These are phyloP conservation scores for Nicotiana rustica DNA, from an alignment of 305 asterid species.

Conservation along the genomic window DNA sequence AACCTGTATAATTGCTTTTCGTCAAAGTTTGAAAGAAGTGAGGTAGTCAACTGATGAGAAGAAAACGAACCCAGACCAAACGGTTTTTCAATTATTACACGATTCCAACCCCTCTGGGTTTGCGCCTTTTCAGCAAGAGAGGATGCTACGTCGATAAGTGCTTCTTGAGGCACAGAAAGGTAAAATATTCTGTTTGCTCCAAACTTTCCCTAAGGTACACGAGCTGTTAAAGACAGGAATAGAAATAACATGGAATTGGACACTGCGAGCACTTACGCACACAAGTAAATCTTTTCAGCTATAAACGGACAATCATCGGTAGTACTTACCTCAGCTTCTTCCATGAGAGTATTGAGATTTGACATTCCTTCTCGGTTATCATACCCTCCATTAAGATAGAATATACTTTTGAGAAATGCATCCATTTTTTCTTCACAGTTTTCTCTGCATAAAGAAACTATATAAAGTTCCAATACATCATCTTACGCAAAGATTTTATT, in stretches of 20 bases:
- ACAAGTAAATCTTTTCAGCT: background rate
- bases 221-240: constrained; percentile 40
- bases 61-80: constrained; percentile 53
- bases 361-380: constrained; percentile 59
- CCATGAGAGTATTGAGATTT: constrained; percentile 54
- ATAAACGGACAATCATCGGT: background rate
- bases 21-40: constrained; percentile 49
- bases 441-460: constrained; percentile 47
- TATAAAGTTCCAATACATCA: constrained; percentile 8
- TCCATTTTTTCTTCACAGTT: constrained; percentile 54
- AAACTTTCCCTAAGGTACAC: constrained; percentile 46
- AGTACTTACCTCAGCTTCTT: constrained; percentile 53
- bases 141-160: constrained; percentile 53
- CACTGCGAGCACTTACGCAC: constrained; percentile 24
- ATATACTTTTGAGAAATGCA: constrained; percentile 52
- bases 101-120: constrained; percentile 61
- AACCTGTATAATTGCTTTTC: constrained; percentile 63
- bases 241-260: constrained; percentile 29
- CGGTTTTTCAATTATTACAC: constrained; percentile 61
- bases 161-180: constrained; percentile 62
- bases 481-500: background rate
- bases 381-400: constrained; percentile 55
- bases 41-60: constrained; percentile 52
- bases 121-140: constrained; percentile 55
- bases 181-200: constrained; percentile 61